These are phyloP conservation scores for Amorphotheca resinae DNA, from an alignment of 495 filamentous ascomycete species.

Conservation along the genomic window DNA sequence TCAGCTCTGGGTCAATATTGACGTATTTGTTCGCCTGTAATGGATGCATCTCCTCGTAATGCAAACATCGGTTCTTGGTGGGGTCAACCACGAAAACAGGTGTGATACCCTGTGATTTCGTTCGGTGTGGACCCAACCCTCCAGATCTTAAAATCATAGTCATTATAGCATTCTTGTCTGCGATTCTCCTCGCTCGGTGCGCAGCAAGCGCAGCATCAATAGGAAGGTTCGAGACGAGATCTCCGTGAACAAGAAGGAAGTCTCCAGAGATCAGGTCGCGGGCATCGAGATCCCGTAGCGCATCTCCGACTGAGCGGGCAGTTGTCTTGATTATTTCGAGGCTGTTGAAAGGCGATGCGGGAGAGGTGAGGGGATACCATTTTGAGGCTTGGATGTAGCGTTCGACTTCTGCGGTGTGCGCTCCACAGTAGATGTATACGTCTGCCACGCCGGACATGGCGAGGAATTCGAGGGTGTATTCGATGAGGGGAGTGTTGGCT, in stretches of 20 bases:
- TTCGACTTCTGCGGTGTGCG: constrained; percentile 83
- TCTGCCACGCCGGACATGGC: constrained; percentile 87
- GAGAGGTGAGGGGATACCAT: constrained; percentile 18
- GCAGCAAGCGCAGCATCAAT: constrained; percentile 66
- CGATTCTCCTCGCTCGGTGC: constrained; percentile 68
- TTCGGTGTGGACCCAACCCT: constrained; percentile 53
- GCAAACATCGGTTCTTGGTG: constrained; percentile 65
- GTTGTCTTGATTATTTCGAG: constrained; percentile 78
- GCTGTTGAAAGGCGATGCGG: constrained; percentile 70
- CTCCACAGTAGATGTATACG: constrained; percentile 81
- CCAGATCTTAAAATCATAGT: constrained; percentile 83
- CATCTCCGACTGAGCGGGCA: constrained; percentile 76
- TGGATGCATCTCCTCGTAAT: constrained; percentile 71
- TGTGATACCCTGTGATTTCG: constrained; percentile 56
- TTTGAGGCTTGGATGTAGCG: constrained; percentile 50
- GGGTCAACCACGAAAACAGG: constrained; percentile 84
- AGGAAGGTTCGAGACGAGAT: constrained; percentile 82
- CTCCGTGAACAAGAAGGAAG: constrained; percentile 85
- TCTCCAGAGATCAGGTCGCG: constrained; percentile 78
- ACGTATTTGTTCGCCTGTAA: constrained; percentile 40
- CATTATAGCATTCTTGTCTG: constrained; percentile 95
- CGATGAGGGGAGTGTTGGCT: constrained; percentile 87
- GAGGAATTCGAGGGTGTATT: constrained; percentile 95
- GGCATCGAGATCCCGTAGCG: constrained; percentile 85
- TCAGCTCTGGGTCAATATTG: constrained; percentile 61